Percentiles rank a stretch among this genome's conserved stretches.
phyloP scores from a whole-genome alignment of 345 rosid species.

The Cardamine chenopodiifolia region DNA sequence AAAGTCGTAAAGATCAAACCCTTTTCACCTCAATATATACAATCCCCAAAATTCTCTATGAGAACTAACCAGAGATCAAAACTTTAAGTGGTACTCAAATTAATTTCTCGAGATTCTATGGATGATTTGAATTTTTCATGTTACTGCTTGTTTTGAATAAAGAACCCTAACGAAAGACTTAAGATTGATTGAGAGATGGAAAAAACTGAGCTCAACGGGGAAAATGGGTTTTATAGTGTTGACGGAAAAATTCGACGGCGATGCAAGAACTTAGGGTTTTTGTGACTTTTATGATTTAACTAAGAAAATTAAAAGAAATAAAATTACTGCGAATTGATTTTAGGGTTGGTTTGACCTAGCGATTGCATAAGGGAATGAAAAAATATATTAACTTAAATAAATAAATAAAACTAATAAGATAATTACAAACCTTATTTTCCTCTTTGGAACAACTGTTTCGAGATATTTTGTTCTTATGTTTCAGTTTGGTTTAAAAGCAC shows the following conservation, averaged over 20 bases:
- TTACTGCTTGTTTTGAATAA: constrained; percentile 13
- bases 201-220: constrained; percentile 20
- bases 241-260: constrained; percentile 87
- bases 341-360: constrained; percentile 41
- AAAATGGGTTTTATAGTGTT: constrained; percentile 33
- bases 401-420: background rate
- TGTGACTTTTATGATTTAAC: constrained; percentile 42
- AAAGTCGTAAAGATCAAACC: constrained; percentile 37
- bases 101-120: background rate
- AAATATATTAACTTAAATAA: background rate
- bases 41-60: constrained; percentile 37
- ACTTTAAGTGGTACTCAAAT: constrained; percentile 43
- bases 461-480: constrained; percentile 29
- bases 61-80: constrained; percentile 47
- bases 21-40: constrained; percentile 45
- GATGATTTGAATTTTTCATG: constrained; percentile 12
- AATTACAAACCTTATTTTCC: constrained; percentile 38
- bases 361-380: background rate
- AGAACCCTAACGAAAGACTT: constrained; percentile 31
- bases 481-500: constrained; percentile 23
- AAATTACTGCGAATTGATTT: constrained; percentile 1
- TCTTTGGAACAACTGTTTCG: constrained; percentile 29
- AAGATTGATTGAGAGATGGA: constrained; percentile 19
- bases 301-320: constrained; percentile 42
- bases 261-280: constrained; percentile 96